Conservation (phyloP, 1,139 yeast genomes). For the Diutina catenulata region DNA sequence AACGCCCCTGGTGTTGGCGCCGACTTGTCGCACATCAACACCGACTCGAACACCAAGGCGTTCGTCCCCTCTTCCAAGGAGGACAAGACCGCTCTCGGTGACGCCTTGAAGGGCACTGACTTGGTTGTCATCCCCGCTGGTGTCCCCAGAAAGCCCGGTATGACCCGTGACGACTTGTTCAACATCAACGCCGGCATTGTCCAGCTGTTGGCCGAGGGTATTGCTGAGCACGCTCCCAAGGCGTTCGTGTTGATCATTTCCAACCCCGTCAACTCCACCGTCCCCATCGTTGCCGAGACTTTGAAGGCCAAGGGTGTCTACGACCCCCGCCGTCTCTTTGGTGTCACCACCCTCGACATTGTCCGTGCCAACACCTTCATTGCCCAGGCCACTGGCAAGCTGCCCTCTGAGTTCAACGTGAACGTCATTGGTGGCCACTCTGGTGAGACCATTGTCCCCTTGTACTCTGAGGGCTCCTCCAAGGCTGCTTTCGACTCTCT, state of each 20-base stretch:
- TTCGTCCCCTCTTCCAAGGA: conserved; percentile 3
- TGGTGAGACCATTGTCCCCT: conserved; percentile 5
- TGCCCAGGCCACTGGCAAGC: conserved; percentile 3
- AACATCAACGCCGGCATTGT: conserved; percentile 5
- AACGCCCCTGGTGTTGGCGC: conserved; percentile 12
- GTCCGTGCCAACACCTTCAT: conserved; percentile 5
- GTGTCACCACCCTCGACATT: conserved; percentile 5
- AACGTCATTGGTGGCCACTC: conserved; percentile 5
- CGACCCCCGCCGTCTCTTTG: conserved; percentile 3
- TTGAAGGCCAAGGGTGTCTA: conserved; percentile 4
- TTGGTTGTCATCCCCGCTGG: conserved; percentile 5
- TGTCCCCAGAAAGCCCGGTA: conserved; percentile 6
- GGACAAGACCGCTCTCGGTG: conserved; percentile 3
- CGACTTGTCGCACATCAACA: conserved; percentile 12
- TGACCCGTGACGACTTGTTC: conserved; percentile 5
- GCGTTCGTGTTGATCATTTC: conserved; percentile 5
- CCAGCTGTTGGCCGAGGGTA: conserved; percentile 2
- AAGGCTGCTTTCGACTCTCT: conserved; percentile 2
- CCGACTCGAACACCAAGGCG: conserved; percentile 8
- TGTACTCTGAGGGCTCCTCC: conserved; percentile 5
- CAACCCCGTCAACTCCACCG: conserved; percentile 6
- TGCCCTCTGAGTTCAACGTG: conserved; percentile 3
- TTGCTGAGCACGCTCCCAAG: conserved; percentile 5
- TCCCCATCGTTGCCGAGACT: conserved; percentile 5
- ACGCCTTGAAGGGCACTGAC: conserved; percentile 3